Percentiles rank a stretch among this genome's conserved stretches.
These are phyloP conservation scores for Aspergillus olivimuriae DNA, from an alignment of 495 filamentous ascomycete species.

Conservation along the genomic window DNA sequence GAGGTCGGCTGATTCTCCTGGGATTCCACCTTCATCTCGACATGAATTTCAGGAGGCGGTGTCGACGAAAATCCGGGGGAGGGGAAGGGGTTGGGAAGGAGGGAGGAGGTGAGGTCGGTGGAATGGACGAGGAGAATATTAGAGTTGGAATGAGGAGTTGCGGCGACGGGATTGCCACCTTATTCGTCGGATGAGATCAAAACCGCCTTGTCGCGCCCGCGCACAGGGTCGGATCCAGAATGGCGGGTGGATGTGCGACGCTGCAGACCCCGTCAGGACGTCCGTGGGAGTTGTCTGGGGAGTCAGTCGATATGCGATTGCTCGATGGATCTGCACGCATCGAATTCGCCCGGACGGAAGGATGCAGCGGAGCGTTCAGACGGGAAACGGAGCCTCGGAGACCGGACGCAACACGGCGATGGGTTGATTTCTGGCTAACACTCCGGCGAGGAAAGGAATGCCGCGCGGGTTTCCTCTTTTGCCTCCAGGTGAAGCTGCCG, in stretches of 20 bases:
- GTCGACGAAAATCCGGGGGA: slow-evolving; percentile 4
- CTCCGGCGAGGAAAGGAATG: no score
- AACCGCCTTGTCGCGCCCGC: slow-evolving; percentile 10
- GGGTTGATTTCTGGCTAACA: background rate
- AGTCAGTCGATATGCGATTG: slow-evolving; percentile 3
- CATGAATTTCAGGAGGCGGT: slow-evolving; percentile 28
- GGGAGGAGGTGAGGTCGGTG: background rate
- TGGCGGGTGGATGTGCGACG: slow-evolving; percentile 8
- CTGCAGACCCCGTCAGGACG: background rate
- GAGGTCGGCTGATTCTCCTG: slow-evolving; percentile 39
- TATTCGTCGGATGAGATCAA: slow-evolving; percentile 5
- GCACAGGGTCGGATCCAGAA: slow-evolving; percentile 12
- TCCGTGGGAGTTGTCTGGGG: slow-evolving; percentile 7
- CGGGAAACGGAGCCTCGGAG: background rate
- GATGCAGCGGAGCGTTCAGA: background rate
- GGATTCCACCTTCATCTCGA: slow-evolving; percentile 47
- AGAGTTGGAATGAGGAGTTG: background rate
- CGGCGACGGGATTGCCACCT: slow-evolving; percentile 6
- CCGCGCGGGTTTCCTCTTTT: no score
- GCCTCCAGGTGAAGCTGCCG: background rate
- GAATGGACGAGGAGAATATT: background rate
- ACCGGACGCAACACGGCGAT: background rate
- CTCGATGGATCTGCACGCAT: slow-evolving; percentile 13
- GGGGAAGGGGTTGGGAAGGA: background rate
- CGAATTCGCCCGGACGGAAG: slow-evolving; percentile 9